Conservation (phyloP, 352 stramenopile species). For the Pythium sp. region DNA sequence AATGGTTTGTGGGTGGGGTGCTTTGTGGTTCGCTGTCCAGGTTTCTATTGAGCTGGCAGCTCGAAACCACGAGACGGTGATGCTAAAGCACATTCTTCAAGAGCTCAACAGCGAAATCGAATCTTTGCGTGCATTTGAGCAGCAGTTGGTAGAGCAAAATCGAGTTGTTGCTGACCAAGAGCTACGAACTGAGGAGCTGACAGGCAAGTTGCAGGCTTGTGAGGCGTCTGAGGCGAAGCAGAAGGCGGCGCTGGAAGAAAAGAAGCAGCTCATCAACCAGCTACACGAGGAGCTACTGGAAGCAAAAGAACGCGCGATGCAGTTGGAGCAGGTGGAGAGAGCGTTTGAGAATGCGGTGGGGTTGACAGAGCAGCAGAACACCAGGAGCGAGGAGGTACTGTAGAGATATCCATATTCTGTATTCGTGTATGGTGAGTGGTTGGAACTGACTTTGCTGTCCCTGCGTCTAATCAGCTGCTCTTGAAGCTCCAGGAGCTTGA, state of each 20-base stretch:
- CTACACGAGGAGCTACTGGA: slow-evolving; percentile 18
- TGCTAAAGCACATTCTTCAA: background rate
- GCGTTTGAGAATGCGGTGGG: slow-evolving; percentile 25
- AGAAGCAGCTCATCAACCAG: background rate
- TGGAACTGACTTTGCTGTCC: background rate
- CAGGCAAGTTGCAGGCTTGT: background rate
- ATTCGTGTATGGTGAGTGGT: background rate
- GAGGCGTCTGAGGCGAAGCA: slow-evolving; percentile 1
- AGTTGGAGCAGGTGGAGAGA: slow-evolving; percentile 19
- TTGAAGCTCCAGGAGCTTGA: slow-evolving; percentile 19
- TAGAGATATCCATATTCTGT: background rate
- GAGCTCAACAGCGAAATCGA: slow-evolving; percentile 4
- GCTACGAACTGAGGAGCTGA: background rate
- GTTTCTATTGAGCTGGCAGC: background rate
- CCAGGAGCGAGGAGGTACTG: slow-evolving; percentile 31
- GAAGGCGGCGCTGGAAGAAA: background rate
- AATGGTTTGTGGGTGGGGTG: background rate
- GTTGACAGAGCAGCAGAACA: slow-evolving; percentile 37
- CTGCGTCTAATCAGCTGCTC: slow-evolving; percentile 14
- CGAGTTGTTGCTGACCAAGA: background rate
- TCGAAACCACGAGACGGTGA: slow-evolving; percentile 8
- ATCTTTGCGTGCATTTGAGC: slow-evolving; percentile 7
- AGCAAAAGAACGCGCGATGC: slow-evolving; percentile 15
- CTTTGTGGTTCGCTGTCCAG: background rate
- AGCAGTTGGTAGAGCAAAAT: background rate